Conservation (phyloP, 495 filamentous ascomycete genomes). For the Aspergillus leporis region DNA sequence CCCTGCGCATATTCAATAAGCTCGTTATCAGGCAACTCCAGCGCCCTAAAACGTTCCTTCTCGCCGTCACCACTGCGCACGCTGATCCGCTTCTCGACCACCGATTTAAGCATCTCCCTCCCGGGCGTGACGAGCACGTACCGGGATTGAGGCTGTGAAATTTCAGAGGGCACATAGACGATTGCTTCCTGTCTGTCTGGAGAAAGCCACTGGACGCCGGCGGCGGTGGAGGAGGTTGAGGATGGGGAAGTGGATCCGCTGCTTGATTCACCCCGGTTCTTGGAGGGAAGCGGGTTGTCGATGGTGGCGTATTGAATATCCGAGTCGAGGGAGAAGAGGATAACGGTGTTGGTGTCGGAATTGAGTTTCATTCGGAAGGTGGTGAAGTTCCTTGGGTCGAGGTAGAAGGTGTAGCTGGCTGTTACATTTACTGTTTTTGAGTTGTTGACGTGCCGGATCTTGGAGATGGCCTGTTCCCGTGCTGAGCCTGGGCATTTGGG, state of each 20-base stretch:
- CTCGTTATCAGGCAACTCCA: conserved; percentile 24
- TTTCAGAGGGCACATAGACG: conserved; percentile 17
- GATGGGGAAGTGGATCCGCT: conserved; percentile 15
- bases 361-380: conserved; percentile 38
- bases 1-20: conserved; percentile 38
- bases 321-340: conserved; percentile 30
- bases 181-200: conserved; percentile 28
- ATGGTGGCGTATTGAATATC: conserved; percentile 29
- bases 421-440: conserved; percentile 21
- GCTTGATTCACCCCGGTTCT: background rate
- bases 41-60: conserved; percentile 20
- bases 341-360: conserved; percentile 26
- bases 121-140: conserved; percentile 34
- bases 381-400: conserved; percentile 35
- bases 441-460: conserved; percentile 21
- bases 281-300: conserved; percentile 8
- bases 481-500: conserved; percentile 26
- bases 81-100: conserved; percentile 26
- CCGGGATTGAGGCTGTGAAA: conserved; percentile 14
- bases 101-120: conserved; percentile 27
- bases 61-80: conserved; percentile 25
- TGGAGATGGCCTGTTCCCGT: conserved; percentile 29
- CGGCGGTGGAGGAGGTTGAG: conserved; percentile 2
- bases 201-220: conserved; percentile 25
- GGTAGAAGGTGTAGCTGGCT: conserved; percentile 30